Evolutionary conservation across 495 filamentous ascomycete species (phyloP).

Genomic region (Xylaria telfairii): DNA sequence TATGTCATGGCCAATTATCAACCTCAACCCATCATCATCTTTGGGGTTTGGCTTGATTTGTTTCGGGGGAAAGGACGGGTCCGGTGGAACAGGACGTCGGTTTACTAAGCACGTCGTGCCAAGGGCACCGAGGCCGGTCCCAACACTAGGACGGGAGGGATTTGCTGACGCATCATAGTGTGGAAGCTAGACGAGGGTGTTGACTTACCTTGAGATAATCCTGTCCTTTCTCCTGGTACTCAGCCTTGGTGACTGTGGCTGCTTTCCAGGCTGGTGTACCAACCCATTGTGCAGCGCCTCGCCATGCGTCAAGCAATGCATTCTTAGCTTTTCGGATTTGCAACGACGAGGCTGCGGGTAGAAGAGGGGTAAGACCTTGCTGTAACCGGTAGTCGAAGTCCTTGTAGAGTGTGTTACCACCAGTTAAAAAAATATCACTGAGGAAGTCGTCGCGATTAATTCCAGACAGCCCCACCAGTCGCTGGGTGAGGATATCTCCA

Average conservation of each 20-base stretch:
- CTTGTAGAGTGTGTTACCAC: slow-evolving; percentile 86
- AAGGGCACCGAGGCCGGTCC: slow-evolving; percentile 11
- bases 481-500: slow-evolving; percentile 80
- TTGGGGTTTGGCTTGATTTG: slow-evolving; percentile 3
- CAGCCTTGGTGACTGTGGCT: slow-evolving; percentile 67
- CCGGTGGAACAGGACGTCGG: not conserved
- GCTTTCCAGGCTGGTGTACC: slow-evolving; percentile 53
- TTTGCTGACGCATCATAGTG: slow-evolving; percentile 24
- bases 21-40: not conserved
- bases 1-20: not conserved
- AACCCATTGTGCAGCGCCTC: slow-evolving; percentile 85
- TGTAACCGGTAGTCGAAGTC: slow-evolving; percentile 85
- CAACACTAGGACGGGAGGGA: slow-evolving; percentile 2
- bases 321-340: slow-evolving; percentile 72
- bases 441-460: slow-evolving; percentile 68
- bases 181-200: not conserved
- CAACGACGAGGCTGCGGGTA: slow-evolving; percentile 72
- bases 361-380: slow-evolving; percentile 70
- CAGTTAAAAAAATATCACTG: slow-evolving; percentile 89
- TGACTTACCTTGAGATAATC: slow-evolving; percentile 81
- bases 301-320: slow-evolving; percentile 87
- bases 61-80: not conserved
- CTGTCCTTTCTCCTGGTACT: slow-evolving; percentile 83
- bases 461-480: slow-evolving; percentile 62
- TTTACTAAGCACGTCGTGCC: slow-evolving; percentile 26